These are phyloP conservation scores for Xylariaceae sp. DNA, from an alignment of 2,329 filamentous ascomycete genomes.

Conservation along the genomic window DNA sequence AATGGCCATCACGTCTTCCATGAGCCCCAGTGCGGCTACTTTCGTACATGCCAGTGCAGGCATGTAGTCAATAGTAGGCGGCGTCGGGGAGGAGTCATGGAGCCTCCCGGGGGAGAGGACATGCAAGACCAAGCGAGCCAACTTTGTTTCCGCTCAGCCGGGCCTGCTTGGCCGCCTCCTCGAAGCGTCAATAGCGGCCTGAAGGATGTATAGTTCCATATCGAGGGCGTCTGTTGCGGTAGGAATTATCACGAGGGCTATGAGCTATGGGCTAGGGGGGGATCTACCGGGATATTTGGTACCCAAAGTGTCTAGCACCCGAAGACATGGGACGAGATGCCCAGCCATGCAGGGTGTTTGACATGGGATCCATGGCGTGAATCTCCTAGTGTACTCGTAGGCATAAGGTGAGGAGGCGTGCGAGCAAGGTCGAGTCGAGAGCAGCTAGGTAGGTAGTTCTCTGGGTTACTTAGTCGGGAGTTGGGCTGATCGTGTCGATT, in stretches of 20 bases:
- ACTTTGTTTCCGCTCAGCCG: slow-evolving; percentile 9
- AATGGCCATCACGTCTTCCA: slow-evolving; percentile 6
- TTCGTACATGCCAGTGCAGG: slow-evolving; percentile 5
- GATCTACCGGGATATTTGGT: slow-evolving; percentile 7
- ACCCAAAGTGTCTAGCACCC: slow-evolving; percentile 12
- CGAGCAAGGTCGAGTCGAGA: neutral
- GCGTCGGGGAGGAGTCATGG: slow-evolving; percentile 17
- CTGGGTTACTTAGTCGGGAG: too few relatives aligned
- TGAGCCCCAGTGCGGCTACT: slow-evolving; percentile 14
- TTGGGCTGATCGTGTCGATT: too few relatives aligned
- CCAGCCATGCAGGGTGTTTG: neutral
- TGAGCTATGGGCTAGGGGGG: neutral
- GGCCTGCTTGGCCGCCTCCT: slow-evolving; percentile 6
- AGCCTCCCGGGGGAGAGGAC: slow-evolving; percentile 5
- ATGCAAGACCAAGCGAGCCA: slow-evolving; percentile 6
- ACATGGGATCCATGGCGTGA: slow-evolving; percentile 3
- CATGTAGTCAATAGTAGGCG: slow-evolving; percentile 13
- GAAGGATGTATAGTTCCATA: slow-evolving; percentile 13
- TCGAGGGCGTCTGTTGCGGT: slow-evolving; percentile 8
- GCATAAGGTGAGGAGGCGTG: neutral
- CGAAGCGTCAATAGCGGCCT: slow-evolving; percentile 13
- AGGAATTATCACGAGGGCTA: slow-evolving; percentile 11
- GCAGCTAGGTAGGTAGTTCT: too few relatives aligned
- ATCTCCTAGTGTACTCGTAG: slow-evolving; percentile 1
- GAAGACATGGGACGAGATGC: neutral